Evolutionary conservation across 768 basidiomycete genomes (phyloP).

Genomic region (Clavaria fumosa): DNA sequence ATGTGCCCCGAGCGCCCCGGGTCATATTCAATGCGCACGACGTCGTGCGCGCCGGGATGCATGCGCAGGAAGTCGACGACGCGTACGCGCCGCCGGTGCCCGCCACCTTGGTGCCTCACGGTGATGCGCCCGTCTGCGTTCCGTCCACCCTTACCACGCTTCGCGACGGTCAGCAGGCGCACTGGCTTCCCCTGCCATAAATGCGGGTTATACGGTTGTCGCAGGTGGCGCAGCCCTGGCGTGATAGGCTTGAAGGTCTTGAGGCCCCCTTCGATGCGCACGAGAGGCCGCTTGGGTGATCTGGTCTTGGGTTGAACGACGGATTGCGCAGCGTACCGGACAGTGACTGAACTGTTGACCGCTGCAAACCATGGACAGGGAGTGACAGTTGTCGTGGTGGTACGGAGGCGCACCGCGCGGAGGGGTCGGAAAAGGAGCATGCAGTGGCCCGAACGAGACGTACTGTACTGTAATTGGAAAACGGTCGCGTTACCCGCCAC

Average conservation of each 20-base stretch:
- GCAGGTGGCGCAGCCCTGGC: slow-evolving; percentile 75
- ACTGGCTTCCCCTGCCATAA: slow-evolving; percentile 78
- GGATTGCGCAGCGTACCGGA: too few species aligned
- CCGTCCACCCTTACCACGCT: slow-evolving; percentile 76
- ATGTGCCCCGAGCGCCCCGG: slow-evolving; percentile 90
- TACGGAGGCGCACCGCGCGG: too few species aligned
- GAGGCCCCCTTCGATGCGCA: too few species aligned
- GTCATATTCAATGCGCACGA: slow-evolving; percentile 93
- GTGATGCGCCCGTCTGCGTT: slow-evolving; percentile 76
- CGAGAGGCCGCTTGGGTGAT: too few species aligned
- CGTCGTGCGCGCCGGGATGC: slow-evolving; percentile 73
- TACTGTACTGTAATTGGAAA: too few species aligned
- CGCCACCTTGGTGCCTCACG: slow-evolving; percentile 80
- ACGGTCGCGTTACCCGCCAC: too few species aligned
- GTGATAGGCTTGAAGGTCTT: slow-evolving; percentile 86
- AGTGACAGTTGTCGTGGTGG: too few species aligned
- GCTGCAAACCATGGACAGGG: too few species aligned
- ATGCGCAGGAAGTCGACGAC: slow-evolving; percentile 71
- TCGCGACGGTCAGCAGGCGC: slow-evolving; percentile 63
- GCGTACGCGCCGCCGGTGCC: slow-evolving; percentile 76
- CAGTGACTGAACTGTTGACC: too few species aligned
- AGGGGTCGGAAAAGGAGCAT: too few species aligned
- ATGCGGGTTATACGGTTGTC: slow-evolving; percentile 68
- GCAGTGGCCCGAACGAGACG: too few species aligned
- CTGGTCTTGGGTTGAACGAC: too few species aligned